phyloP scores from a whole-genome alignment of 2,329 filamentous ascomycete species.

The Cryphonectria japonica region DNA sequence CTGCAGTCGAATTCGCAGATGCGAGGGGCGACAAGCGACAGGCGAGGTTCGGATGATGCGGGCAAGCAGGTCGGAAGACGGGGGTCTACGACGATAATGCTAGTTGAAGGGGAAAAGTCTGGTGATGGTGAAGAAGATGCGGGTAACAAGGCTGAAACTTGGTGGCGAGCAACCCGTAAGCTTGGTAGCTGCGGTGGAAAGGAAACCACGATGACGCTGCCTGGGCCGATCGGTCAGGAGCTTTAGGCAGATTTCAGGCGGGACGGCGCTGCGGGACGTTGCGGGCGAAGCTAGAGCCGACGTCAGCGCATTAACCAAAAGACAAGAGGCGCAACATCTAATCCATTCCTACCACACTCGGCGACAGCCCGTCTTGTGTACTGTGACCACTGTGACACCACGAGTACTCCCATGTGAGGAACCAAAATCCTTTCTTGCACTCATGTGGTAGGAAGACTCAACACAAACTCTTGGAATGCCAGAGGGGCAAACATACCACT shows the following conservation, averaged over 20 bases:
- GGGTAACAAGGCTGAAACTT: not conserved
- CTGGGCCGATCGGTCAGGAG: conserved; percentile 5
- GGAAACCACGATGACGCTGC: conserved; percentile 13
- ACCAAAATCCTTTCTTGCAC: not conserved
- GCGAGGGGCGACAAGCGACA: not conserved
- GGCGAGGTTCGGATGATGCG: conserved; percentile 4
- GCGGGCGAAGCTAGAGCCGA: conserved; percentile 37
- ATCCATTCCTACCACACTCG: conserved; percentile 6
- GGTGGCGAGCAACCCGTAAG: conserved; percentile 6
- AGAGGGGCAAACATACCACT: conserved; percentile 4
- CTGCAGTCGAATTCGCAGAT: not conserved
- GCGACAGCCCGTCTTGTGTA: not conserved
- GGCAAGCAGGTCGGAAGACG: conserved; percentile 3
- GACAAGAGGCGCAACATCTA: conserved; percentile 23
- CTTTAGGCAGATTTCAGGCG: conserved; percentile 5
- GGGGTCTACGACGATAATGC: conserved; percentile 12
- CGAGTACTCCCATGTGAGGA: not conserved
- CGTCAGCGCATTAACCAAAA: conserved; percentile 52
- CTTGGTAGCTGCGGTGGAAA: conserved; percentile 8
- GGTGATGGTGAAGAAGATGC: not conserved
- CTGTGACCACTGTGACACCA: not conserved
- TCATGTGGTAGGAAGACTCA: not conserved
- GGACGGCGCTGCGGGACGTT: conserved; percentile 6
- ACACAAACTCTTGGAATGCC: not conserved
- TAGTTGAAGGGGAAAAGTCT: conserved; percentile 2